Evolutionary conservation across 148 eudicot genomes (phyloP).

Genomic region (Cornus kousa): DNA sequence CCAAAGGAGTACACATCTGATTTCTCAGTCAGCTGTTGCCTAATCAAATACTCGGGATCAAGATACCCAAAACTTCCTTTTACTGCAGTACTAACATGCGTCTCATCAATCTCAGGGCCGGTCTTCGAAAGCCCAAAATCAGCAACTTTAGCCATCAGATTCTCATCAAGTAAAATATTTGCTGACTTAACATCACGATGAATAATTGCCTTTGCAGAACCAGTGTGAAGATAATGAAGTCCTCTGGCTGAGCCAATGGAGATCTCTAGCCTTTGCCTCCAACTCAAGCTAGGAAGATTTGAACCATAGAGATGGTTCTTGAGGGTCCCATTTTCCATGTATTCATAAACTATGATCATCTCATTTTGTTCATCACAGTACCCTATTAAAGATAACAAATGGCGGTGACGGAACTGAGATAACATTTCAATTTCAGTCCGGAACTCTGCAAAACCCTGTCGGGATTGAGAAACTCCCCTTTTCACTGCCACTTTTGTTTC

Average conservation of each 20-base stretch:
- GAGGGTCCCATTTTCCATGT: slow-evolving; percentile 67
- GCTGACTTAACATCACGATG: slow-evolving; percentile 75
- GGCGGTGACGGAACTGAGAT: slow-evolving; percentile 75
- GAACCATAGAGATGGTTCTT: slow-evolving; percentile 60
- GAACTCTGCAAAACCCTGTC: slow-evolving; percentile 55
- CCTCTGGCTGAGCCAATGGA: slow-evolving; percentile 71
- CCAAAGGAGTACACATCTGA: slow-evolving; percentile 78
- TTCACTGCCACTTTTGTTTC: slow-evolving; percentile 51
- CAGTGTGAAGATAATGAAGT: slow-evolving; percentile 69
- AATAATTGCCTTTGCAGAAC: slow-evolving; percentile 54
- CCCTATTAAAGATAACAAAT: slow-evolving; percentile 62
- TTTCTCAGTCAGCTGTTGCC: slow-evolving; percentile 61
- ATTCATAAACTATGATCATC: slow-evolving; percentile 68
- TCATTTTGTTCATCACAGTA: slow-evolving; percentile 60
- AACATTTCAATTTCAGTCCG: slow-evolving; percentile 66
- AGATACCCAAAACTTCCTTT: slow-evolving; percentile 76
- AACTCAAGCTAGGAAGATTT: slow-evolving; percentile 39
- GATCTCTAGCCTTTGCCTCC: slow-evolving; percentile 70
- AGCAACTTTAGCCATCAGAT: slow-evolving; percentile 64
- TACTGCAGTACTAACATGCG: slow-evolving; percentile 65
- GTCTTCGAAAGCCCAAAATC: slow-evolving; percentile 71
- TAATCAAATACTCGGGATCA: slow-evolving; percentile 61
- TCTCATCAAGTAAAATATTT: slow-evolving; percentile 64
- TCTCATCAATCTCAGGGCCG: slow-evolving; percentile 58
- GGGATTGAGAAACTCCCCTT: slow-evolving; percentile 53